Conservation (phyloP, 306 rosid species). For the Casuarina equisetifolia region DNA sequence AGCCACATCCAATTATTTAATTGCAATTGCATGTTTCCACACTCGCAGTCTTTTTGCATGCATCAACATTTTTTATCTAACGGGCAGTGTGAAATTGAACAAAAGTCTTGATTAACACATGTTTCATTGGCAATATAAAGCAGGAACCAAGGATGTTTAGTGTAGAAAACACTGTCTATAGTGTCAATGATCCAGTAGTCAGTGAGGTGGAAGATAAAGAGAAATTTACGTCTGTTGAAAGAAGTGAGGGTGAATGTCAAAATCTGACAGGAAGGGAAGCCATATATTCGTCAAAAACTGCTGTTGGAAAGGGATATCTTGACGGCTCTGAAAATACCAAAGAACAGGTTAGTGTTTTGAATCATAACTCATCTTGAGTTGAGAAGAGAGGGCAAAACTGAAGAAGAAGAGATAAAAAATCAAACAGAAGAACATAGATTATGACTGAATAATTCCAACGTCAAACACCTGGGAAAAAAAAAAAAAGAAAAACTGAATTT, state of each 20-base stretch:
- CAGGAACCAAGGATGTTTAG: conserved; percentile 31
- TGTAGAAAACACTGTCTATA: conserved; percentile 22
- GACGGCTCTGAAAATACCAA: neutral
- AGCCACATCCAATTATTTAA: neutral
- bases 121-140: conserved; percentile 8
- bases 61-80: neutral
- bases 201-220: conserved; percentile 10
- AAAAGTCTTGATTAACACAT: neutral
- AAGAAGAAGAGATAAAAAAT: neutral
- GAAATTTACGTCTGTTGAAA: conserved; percentile 16
- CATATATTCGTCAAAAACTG: neutral
- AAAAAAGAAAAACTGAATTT: too few species aligned
- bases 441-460: too few species aligned
- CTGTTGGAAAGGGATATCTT: neutral
- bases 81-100: neutral
- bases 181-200: conserved; percentile 20
- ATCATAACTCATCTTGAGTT: neutral
- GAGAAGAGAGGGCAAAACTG: neutral
- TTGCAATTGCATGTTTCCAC: neutral
- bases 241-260: conserved; percentile 7
- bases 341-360: conserved; percentile 8
- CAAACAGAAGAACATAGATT: too few species aligned
- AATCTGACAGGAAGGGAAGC: neutral
- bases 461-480: too few species aligned
- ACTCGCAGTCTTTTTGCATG: too few species aligned